These are phyloP conservation scores for Lanmaoa pseudosensibilis DNA, from an alignment of 768 basidiomycete species.

Conservation along the genomic window DNA sequence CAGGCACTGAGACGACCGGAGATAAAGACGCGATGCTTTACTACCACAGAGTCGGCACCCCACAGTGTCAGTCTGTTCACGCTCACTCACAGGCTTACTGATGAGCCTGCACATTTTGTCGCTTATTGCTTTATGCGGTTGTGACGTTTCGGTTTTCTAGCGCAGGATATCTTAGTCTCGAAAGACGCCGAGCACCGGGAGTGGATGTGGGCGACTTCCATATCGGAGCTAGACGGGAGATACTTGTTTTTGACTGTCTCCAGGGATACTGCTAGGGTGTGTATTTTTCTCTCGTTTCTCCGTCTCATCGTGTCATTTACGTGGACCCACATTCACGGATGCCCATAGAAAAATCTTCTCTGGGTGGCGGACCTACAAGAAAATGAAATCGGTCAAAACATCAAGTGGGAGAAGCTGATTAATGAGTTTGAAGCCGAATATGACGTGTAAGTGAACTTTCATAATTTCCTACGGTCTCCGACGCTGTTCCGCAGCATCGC, in stretches of 20 bases:
- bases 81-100: slow-evolving; percentile 2
- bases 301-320: background rate
- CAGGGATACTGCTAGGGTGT: slow-evolving; percentile 65
- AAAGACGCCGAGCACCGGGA: slow-evolving; percentile 63
- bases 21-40: slow-evolving; percentile 73
- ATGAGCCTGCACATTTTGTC: slow-evolving; percentile 1
- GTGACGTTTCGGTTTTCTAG: slow-evolving; percentile 35
- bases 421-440: slow-evolving; percentile 70
- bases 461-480: background rate
- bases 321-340: background rate
- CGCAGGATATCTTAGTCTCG: slow-evolving; percentile 66
- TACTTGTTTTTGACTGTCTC: slow-evolving; percentile 56
- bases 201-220: slow-evolving; percentile 58
- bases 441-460: slow-evolving; percentile 47
- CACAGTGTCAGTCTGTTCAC: slow-evolving; percentile 51
- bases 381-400: slow-evolving; percentile 58
- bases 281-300: slow-evolving; percentile 12
- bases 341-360: slow-evolving; percentile 63
- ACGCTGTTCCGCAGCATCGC: slow-evolving; percentile 46
- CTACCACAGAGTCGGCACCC: slow-evolving; percentile 72
- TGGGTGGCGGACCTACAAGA: slow-evolving; percentile 71
- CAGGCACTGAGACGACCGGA: slow-evolving; percentile 56
- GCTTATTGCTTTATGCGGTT: background rate
- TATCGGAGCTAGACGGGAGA: slow-evolving; percentile 62
- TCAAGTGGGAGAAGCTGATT: slow-evolving; percentile 72